phyloP scores from a whole-genome alignment of 2,329 filamentous ascomycete species.

The Aspergillus sp. region DNA sequence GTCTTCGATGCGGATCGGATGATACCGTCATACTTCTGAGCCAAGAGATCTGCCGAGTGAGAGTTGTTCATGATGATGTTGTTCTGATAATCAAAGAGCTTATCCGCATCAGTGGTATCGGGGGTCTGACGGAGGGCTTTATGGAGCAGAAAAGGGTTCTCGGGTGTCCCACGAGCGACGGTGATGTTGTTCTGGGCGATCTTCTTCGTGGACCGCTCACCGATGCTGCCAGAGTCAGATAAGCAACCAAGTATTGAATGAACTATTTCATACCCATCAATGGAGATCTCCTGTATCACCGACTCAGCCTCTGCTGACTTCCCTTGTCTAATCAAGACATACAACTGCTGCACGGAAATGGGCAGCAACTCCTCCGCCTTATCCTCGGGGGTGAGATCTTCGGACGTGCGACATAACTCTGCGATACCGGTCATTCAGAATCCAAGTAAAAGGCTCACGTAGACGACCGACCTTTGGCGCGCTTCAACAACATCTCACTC shows the following conservation, averaged over 20 bases:
- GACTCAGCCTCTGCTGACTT: constrained; percentile 51
- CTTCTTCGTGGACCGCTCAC: constrained; percentile 52
- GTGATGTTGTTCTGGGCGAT: constrained; percentile 56
- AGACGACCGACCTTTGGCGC: constrained; percentile 45
- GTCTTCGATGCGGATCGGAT: constrained; percentile 48
- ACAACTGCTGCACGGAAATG: constrained; percentile 56
- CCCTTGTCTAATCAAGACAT: constrained; percentile 50
- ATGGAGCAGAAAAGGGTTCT: constrained; percentile 54
- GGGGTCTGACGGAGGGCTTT: constrained; percentile 49
- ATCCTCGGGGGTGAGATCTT: constrained; percentile 54
- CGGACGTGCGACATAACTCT: constrained; percentile 54
- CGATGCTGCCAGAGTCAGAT: constrained; percentile 37
- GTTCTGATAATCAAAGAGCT: constrained; percentile 54
- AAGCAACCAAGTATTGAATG: not conserved
- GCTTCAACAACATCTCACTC: constrained; percentile 52
- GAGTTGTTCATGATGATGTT: constrained; percentile 48
- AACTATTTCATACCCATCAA: constrained; percentile 39
- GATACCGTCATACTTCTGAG: constrained; percentile 56
- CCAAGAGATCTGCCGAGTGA: constrained; percentile 51
- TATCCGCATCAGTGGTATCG: constrained; percentile 43
- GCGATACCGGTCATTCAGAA: constrained; percentile 1
- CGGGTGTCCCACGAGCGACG: constrained; percentile 38
- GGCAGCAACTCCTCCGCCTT: constrained; percentile 54
- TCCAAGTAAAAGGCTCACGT: not conserved
- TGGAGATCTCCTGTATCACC: constrained; percentile 45